Evolutionary conservation across 345 rosid species (phyloP).

Genomic region (Garcia nutans): DNA sequence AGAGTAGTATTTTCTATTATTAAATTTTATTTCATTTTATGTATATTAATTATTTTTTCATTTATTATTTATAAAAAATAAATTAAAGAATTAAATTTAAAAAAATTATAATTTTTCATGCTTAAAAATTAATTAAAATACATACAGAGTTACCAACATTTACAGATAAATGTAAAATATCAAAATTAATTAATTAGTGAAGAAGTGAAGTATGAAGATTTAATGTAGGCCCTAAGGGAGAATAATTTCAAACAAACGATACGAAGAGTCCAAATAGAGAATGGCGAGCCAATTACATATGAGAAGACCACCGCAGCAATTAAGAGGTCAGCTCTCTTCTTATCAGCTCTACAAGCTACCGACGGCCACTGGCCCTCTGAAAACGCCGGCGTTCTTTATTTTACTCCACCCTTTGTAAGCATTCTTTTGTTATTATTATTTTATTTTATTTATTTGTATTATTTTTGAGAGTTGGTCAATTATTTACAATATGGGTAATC

Average conservation of each 20-base stretch:
- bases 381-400: constrained; percentile 14
- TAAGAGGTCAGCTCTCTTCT: constrained; percentile 14
- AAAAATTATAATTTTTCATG: no score
- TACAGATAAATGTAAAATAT: no score
- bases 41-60: no score
- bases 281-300: constrained; percentile 9
- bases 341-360: constrained; percentile 21
- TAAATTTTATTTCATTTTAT: no score
- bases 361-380: constrained; percentile 30
- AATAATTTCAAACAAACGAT: constrained; percentile 16
- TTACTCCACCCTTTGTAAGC: constrained; percentile 14
- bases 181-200: background rate
- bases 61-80: no score
- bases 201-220: background rate
- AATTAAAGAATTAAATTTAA: no score
- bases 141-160: no score
- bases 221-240: constrained; percentile 14
- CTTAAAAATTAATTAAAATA: no score
- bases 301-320: constrained; percentile 17
- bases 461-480: no score
- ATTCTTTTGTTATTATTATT: no score
- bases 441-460: background rate
- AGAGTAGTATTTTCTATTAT: no score
- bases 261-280: constrained; percentile 1
- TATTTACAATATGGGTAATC: background rate